Base-by-base conservation (phyloP, 1,284 basidiomycete genomes). In the Rhizoctonia solani region DNA sequence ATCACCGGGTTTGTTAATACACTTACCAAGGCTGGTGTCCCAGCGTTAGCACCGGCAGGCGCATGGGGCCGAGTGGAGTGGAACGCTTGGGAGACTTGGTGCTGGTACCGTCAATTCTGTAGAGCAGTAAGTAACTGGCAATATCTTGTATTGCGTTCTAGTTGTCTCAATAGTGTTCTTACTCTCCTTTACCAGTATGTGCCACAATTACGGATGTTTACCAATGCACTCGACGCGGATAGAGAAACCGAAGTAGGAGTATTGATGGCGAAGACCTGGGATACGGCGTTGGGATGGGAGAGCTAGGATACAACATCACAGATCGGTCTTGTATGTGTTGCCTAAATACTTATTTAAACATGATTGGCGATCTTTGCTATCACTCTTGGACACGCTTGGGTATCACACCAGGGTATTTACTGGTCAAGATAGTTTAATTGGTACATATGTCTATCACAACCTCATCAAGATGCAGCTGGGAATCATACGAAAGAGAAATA, bases 81-180 rank as follows among this genome's bases (percentile, higher is more conserved):
- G 90, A 80, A 80, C 39, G 80, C 83, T 3, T 93, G 90, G 90
- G 87, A 89, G 77, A 89, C 88, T 0, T 92, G 90, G 87, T 87
- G 88, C 4, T 93, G 91, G 92, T 93, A 89, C 73, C 81, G 89
- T 68, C 90, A 94, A 73, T 93, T 92, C 79, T 90, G 88, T 76
- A 81, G 91, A 74, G 81, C 79, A 75, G 92, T 93, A 69, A 73
- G 88, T 81, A 1, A 13, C 50, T 69, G 55, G 6, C 8, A 32
- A 19, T 32, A 41, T 19, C 9, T 29, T 4, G 19, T 23, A 34
- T 21, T 23, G 27, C 27, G 6, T 39, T n/a, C n/a, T n/a, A n/a
- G n/a, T n/a, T n/a, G n/a, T n/a, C n/a, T n/a, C n/a, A n/a, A n/a
- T n/a, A n/a, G n/a, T n/a, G n/a, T n/a, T n/a, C n/a, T n/a, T n/a